Evolutionary conservation across 495 filamentous ascomycete species (phyloP).

Genomic region (Bombardia bombarda): DNA sequence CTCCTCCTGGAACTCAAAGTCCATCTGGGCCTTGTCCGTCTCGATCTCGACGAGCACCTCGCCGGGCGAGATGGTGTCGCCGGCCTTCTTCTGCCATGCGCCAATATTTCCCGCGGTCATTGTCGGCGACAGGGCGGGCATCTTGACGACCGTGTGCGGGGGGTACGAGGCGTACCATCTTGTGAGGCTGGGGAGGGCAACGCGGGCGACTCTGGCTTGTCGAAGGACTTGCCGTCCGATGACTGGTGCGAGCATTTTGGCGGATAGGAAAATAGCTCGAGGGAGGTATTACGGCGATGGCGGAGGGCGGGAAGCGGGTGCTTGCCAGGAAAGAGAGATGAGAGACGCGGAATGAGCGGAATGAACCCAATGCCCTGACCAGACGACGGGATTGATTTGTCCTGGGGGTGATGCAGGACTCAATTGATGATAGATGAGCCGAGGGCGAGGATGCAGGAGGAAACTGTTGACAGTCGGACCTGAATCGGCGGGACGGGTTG

Average conservation of each 20-base stretch:
- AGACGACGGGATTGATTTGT: background rate
- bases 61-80: slow-evolving; percentile 79
- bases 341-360: slow-evolving; percentile 9
- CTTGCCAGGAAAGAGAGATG: slow-evolving; percentile 15
- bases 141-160: slow-evolving; percentile 87
- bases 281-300: too few relatives aligned
- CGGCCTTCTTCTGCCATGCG: slow-evolving; percentile 93
- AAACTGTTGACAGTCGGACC: slow-evolving; percentile 15
- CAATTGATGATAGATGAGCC: slow-evolving; percentile 19
- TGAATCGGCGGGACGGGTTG: slow-evolving; percentile 21
- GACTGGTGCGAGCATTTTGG: slow-evolving; percentile 46
- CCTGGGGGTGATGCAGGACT: background rate
- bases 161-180: slow-evolving; percentile 68
- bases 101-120: slow-evolving; percentile 98
- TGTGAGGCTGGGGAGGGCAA: slow-evolving; percentile 37
- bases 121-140: slow-evolving; percentile 96
- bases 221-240: slow-evolving; percentile 48
- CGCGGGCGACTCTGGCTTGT: slow-evolving; percentile 31
- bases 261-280: slow-evolving; percentile 24
- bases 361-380: slow-evolving; percentile 16
- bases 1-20: slow-evolving; percentile 99
- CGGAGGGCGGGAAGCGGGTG: too few relatives aligned
- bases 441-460: slow-evolving; percentile 11
- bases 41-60: slow-evolving; percentile 99
- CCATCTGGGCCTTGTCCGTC: slow-evolving; percentile 99